Evolutionary conservation across 2,329 filamentous ascomycete genomes (phyloP).

Genomic region (Rhinocladiella mackenziei): DNA sequence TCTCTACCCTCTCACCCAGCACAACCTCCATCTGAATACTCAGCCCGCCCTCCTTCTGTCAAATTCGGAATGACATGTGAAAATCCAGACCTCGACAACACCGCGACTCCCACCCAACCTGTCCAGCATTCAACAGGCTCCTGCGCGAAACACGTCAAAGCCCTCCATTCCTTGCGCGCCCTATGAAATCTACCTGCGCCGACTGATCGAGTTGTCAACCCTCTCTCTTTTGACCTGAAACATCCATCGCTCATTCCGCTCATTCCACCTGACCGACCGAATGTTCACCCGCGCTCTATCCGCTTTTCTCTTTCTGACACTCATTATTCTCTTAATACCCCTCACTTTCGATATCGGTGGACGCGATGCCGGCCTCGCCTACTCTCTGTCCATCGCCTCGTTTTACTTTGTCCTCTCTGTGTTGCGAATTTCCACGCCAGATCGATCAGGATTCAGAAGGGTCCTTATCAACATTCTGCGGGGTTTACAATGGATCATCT

Average conservation of each 20-base stretch:
- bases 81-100: conserved; percentile 19
- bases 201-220: not conserved
- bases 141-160: not conserved
- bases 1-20: conserved; percentile 2
- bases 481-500: conserved; percentile 77
- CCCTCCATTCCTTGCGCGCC: conserved; percentile 2
- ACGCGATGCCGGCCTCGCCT: conserved; percentile 86
- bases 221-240: conserved; percentile 46
- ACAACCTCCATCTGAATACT: conserved; percentile 1
- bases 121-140: conserved; percentile 1
- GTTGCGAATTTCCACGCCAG: conserved; percentile 75
- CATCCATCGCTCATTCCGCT: conserved; percentile 43
- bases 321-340: conserved; percentile 91
- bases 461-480: conserved; percentile 65
- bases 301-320: conserved; percentile 79
- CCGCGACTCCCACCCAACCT: conserved; percentile 6
- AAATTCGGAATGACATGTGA: conserved; percentile 27
- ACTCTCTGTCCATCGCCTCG: conserved; percentile 79
- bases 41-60: conserved; percentile 1
- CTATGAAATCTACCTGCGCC: conserved; percentile 4
- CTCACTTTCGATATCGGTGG: conserved; percentile 98
- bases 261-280: too few relatives aligned
- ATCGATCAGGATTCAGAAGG: conserved; percentile 69
- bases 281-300: conserved; percentile 82
- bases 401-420: conserved; percentile 89